Percentiles rank a stretch among this genome's conserved stretches.
These are phyloP conservation scores for Calonectria pteridis DNA, from an alignment of 2,329 filamentous ascomycete species.

Conservation along the genomic window DNA sequence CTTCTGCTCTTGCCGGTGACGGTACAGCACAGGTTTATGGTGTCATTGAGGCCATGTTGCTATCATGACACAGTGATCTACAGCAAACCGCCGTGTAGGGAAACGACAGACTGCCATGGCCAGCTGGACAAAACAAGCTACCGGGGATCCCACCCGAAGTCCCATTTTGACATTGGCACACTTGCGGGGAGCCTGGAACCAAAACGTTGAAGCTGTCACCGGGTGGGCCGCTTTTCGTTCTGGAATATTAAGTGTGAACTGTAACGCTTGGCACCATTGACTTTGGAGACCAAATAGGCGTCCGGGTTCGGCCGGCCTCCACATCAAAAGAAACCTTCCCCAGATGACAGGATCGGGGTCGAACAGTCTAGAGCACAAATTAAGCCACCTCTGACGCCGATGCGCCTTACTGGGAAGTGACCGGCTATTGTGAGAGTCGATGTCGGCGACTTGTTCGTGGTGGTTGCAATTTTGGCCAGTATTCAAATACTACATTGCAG, in stretches of 20 bases:
- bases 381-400: background rate
- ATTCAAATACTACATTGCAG: background rate
- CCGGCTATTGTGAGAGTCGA: conserved; percentile 2
- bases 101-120: background rate
- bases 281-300: background rate
- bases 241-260: background rate
- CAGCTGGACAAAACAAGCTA: background rate
- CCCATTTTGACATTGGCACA: background rate
- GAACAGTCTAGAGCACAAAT: background rate
- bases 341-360: background rate
- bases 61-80: background rate
- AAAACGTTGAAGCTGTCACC: background rate
- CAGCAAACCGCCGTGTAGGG: background rate
- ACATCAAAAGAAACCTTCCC: background rate
- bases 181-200: background rate
- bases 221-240: background rate
- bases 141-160: background rate
- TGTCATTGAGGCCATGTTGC: background rate
- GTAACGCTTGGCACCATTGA: background rate
- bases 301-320: background rate
- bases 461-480: background rate
- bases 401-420: background rate
- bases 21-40: background rate
- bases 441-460: conserved; percentile 14
- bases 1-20: background rate